Evolutionary conservation across 2,329 filamentous ascomycete genomes (phyloP).

Genomic region (Botrytis porri): DNA sequence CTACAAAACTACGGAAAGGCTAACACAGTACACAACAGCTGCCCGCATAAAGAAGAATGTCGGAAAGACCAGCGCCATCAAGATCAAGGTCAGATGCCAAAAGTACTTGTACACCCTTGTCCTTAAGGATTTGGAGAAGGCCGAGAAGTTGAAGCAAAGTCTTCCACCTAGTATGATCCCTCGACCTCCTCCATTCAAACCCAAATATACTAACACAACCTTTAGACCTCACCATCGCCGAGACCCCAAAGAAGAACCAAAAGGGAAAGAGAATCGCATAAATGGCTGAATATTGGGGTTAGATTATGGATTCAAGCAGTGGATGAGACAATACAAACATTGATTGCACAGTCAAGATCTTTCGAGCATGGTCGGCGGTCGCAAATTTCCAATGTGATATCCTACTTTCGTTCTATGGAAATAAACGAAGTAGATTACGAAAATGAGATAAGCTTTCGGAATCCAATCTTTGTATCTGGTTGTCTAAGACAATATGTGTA

Average conservation of each 20-base stretch:
- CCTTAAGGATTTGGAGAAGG: constrained; percentile 98
- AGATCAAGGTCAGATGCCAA: constrained; percentile 99
- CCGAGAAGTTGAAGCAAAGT: constrained; percentile 99
- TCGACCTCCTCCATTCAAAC: not conserved
- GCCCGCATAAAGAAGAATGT: constrained; percentile 92
- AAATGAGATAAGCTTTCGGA: constrained; percentile 13
- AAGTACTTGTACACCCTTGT: constrained; percentile 96
- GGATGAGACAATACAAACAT: constrained; percentile 17
- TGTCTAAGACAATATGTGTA: not conserved
- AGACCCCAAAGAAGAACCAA: constrained; percentile 60
- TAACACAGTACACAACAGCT: constrained; percentile 49
- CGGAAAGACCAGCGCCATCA: constrained; percentile 77
- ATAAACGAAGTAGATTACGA: not conserved
- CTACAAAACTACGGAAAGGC: constrained; percentile 23
- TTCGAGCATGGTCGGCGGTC: constrained; percentile 11
- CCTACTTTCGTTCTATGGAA: constrained; percentile 1
- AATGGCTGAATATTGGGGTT: constrained; percentile 9
- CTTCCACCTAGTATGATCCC: constrained; percentile 83
- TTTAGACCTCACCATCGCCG: constrained; percentile 56
- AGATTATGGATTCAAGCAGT: constrained; percentile 18
- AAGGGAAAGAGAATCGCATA: constrained; percentile 40
- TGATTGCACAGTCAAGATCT: constrained; percentile 16
- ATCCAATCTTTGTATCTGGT: not conserved
- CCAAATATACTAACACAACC: constrained; percentile 18
- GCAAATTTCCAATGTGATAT: constrained; percentile 16